Base-by-base conservation (phyloP, 1,284 basidiomycete species). In the Albatrellus sp. region DNA sequence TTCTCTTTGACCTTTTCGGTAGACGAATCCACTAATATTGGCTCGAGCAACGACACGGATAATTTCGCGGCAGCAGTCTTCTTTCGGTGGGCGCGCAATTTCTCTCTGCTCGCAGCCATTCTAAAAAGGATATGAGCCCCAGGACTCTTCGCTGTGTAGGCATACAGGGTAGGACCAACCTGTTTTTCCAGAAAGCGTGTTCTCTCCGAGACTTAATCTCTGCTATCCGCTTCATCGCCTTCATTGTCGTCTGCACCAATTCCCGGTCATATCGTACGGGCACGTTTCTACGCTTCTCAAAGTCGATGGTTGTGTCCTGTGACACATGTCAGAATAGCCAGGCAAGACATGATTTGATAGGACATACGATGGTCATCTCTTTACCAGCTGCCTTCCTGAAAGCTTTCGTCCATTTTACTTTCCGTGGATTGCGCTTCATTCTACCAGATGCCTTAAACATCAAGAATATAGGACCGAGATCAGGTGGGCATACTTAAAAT, bases 361-460 rank as follows among this genome's bases (percentile, higher is more conserved):
- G 24, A 65, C 87, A 63, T 58, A 93, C 91, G 58, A 99, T 88
- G 11, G 90, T 94, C 96, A 99, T 99, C 69, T 99, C 96, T 70
- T 98, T 99, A 52, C 96, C 96, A 48, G 92, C 90, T 19, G 96
- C 91, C 64, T 94, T 97, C 55, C 96, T 79, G 78, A 99, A 99
- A 13, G 96, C 96, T 67, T 99, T 99, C 45, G 96, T 99, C 96
- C 96, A 99, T 57, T 90, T 78, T 42, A 99, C 93, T 69, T 99
- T 99, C 52, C 96, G 81, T 40, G 96, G 96, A 68, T 99, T 99
- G 42, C 96, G 86, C 73, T 98, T 99, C 94, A 99, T 97, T 68
- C 91, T 94, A 56, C 5, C 42, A 46, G 40, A 49, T 9, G 16
- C 5, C 30, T n/a, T 39, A 10, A 37, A 37, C 19, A 28, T 8